Conservation (phyloP, 2,329 filamentous ascomycete genomes). For the Paraconiothyrium sp. region DNA sequence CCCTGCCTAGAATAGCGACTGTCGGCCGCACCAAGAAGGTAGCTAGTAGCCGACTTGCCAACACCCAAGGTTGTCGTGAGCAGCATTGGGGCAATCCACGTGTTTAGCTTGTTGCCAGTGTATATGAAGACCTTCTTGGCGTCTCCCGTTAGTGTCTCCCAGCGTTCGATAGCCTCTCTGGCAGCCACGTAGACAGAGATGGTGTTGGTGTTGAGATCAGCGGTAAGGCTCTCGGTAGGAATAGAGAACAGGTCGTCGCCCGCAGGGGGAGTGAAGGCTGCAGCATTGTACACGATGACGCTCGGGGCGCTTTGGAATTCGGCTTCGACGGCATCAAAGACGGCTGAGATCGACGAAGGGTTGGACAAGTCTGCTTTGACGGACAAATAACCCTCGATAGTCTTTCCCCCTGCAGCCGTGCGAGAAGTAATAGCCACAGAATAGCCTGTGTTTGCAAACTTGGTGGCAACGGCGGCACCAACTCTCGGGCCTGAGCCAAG, state of each 20-base stretch:
- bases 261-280: conserved; percentile 18
- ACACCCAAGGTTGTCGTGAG: conserved; percentile 48
- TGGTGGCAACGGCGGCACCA: conserved; percentile 29
- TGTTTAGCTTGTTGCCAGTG: conserved; percentile 55
- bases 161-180: conserved; percentile 52
- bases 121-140: conserved; percentile 54
- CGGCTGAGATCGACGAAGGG: conserved; percentile 37
- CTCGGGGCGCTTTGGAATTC: conserved; percentile 48
- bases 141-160: conserved; percentile 44
- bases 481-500: conserved; percentile 38
- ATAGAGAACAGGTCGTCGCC: conserved; percentile 27
- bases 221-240: conserved; percentile 37
- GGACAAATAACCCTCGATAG: conserved; percentile 47
- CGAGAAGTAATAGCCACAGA: conserved; percentile 33
- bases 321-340: conserved; percentile 51
- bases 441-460: conserved; percentile 24
- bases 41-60: conserved; percentile 53
- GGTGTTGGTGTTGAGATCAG: conserved; percentile 51
- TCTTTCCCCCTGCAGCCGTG: conserved; percentile 26
- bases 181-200: conserved; percentile 53
- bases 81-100: conserved; percentile 20
- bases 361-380: conserved; percentile 52
- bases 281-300: conserved; percentile 57
- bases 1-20: conserved; percentile 47
- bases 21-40: conserved; percentile 50